Base-by-base conservation (phyloP, 805 yeast species). In the Candida coquimbonensis region DNA sequence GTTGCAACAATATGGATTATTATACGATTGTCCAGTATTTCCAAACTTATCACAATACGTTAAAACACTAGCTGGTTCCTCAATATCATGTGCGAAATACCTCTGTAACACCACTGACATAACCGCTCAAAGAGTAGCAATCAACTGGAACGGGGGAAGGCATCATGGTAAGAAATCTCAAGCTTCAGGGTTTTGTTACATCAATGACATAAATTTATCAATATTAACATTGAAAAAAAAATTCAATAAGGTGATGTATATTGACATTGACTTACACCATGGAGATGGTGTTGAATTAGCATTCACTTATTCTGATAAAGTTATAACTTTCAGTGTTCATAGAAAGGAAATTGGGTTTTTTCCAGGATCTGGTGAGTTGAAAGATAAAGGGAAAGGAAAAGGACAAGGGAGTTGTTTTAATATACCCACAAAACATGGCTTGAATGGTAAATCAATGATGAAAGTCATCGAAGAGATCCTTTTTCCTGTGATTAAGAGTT, bases 131-230 rank as follows among this genome's bases (percentile, higher is more conserved):
- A 29, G 39, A 38, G 27, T 77, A 1, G 80, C 75, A 2, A 68
- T 85, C 39, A 83, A 83, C 56, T 85, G 89, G 89, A 76, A 78
- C 54, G 95, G 95, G 7, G 95, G 93, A 1, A 62, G 90, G 40
- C 93, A 84, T 56, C 93, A 84, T 61, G 80, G 81, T 5, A 67
- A 63, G 39, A 73, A 72, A 51, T 53, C 70, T 0, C 64, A 56
- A 32, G 85, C 87, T 1, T 70, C 83, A 11, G 91, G 91, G 3
- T 84, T 80, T 55, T 84, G 93, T 56, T 84, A 84, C 54, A 65
- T 82, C 3, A 84, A 84, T 52, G 95, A 85, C 55, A 73, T 83
- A 8, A 81, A 78, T 0, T 54, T 85, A 13, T 74, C 77, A 0
- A 78, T 84, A 5, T 67, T 72, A 39, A 62, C 66, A 35, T 65